These are phyloP conservation scores for Calonectria ilicicola DNA, from an alignment of 2,329 filamentous ascomycete species.

Conservation along the genomic window DNA sequence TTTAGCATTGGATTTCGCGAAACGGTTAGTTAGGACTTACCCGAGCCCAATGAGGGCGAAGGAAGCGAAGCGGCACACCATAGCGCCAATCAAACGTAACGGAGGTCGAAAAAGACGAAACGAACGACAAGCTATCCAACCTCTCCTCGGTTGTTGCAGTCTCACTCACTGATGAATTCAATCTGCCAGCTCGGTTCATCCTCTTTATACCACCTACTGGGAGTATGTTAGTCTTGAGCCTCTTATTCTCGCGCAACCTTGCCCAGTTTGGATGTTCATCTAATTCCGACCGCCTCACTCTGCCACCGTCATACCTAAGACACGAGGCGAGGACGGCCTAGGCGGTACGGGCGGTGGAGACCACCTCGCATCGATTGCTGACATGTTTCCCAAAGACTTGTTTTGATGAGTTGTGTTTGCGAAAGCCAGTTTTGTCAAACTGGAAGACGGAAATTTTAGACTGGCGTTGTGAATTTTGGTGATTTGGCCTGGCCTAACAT, in stretches of 20 bases:
- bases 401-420: neutral
- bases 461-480: neutral
- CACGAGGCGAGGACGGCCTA: constrained; percentile 6
- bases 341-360: constrained; percentile 15
- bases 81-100: constrained; percentile 21
- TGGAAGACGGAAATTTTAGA: neutral
- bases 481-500: neutral
- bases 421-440: neutral
- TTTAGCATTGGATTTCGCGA: constrained; percentile 13
- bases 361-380: constrained; percentile 2
- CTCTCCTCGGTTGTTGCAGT: constrained; percentile 29
- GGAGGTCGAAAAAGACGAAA: constrained; percentile 27
- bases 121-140: constrained; percentile 37
- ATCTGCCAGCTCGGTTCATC: constrained; percentile 12
- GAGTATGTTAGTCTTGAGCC: neutral
- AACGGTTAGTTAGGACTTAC: constrained; percentile 30
- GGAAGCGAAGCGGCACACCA: constrained; percentile 38
- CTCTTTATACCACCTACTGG: constrained; percentile 41
- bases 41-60: constrained; percentile 45
- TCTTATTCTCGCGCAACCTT: constrained; percentile 31
- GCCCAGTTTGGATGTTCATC: constrained; percentile 2
- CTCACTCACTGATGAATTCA: constrained; percentile 31
- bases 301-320: constrained; percentile 34
- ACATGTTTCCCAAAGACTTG: neutral
- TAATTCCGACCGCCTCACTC: constrained; percentile 23